Base-by-base conservation (phyloP, 768 basidiomycete species). In the Favolaschia claudopus region DNA sequence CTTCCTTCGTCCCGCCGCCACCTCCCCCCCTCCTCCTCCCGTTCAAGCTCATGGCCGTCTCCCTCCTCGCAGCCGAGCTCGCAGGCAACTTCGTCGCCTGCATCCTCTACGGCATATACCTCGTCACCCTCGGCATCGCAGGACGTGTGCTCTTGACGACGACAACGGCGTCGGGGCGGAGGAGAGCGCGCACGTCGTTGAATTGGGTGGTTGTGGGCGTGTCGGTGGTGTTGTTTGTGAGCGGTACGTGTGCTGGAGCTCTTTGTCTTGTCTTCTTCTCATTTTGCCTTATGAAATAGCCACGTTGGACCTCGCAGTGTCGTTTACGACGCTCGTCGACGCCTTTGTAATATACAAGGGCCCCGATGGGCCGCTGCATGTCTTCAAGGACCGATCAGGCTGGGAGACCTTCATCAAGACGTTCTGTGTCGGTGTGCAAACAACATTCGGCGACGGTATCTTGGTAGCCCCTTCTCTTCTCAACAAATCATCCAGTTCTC, bases 301-400 rank as follows among this genome's bases (percentile, higher is more conserved):
- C n/a, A n/a, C n/a, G n/a, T n/a, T n/a, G n/a, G n/a, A n/a, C 15
- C 39, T 53, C 7, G 13, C 10, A 20, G 8, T 53, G 25, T 8
- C 25, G 9, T n/a, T 27, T 6, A 29, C 51, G n/a, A n/a, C n/a
- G n/a, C n/a, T n/a, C 14, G 22, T 40, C 36, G n/a, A 31, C 37
- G 51, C 51, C 12, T 42, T 53, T 25, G 39, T 43, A 14, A 13
- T 53, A 13, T 53, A 53, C 51, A 42, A 14, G 7, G 51, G 51
- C 25, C 51, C 51, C 12, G 51, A 39, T 4, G 51, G 51, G 20
- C 17, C 51, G 14, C 22, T 15, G n/a, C 10, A 24, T n/a, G 39
- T 53, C 7, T 53, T 27, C 36, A 4, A 5, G 38, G 9, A 38
- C 20, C 38, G 31, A 10, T 39, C 51, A 5, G 12, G 17, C 17